Conservation (phyloP, 169 alveolate genomes). For the Eimeria maxima region DNA sequence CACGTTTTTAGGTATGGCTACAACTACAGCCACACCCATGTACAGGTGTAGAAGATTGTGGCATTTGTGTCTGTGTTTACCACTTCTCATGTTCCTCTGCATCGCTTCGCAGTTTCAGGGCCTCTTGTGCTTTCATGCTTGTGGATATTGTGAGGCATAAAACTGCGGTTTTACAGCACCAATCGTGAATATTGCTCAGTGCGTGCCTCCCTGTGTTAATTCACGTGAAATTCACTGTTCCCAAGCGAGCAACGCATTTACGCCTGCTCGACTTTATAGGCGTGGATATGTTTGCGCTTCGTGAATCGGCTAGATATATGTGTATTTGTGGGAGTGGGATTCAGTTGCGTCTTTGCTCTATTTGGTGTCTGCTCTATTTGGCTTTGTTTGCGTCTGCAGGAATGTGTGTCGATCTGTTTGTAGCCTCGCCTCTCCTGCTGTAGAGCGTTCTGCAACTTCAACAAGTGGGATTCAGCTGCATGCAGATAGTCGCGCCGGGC, state of each 20-base stretch:
- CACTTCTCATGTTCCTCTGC: background rate
- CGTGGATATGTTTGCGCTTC: background rate
- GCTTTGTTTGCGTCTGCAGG: background rate
- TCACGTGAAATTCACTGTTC: background rate
- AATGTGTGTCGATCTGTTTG: background rate
- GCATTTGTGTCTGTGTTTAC: background rate
- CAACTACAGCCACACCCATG: background rate
- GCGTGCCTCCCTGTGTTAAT: background rate
- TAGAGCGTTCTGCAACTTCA: constrained; percentile 23
- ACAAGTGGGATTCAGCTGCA: constrained; percentile 37
- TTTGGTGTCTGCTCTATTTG: background rate
- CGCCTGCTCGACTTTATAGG: background rate
- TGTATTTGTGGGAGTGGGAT: too few relatives aligned
- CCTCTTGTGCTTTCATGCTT: background rate
- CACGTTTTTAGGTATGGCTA: background rate
- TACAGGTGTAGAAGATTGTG: background rate
- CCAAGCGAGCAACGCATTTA: background rate
- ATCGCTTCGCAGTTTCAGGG: background rate
- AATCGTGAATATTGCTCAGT: background rate
- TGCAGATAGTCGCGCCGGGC: constrained; percentile 41
- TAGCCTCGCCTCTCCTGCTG: constrained; percentile 50
- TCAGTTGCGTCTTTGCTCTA: background rate
- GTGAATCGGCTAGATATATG: too few relatives aligned
- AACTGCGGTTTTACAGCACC: background rate
- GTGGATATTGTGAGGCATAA: background rate